These are phyloP conservation scores for Zymoseptoria brevis DNA, from an alignment of 2,329 filamentous ascomycete species.

Conservation along the genomic window DNA sequence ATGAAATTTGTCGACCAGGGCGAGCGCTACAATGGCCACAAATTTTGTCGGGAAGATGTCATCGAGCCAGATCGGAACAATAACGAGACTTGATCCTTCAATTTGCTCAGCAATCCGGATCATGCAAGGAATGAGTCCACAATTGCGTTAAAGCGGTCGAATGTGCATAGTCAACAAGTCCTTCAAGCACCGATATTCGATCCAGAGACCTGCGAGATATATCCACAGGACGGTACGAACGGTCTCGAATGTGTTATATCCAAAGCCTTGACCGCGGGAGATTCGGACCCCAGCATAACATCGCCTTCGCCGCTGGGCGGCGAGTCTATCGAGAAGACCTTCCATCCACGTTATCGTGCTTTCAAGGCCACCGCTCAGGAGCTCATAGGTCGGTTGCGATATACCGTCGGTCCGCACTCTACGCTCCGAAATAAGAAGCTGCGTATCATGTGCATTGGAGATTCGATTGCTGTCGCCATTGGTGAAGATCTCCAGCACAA, in stretches of 20 bases:
- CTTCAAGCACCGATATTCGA: neutral
- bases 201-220: neutral
- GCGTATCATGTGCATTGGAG: neutral
- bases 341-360: neutral
- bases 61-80: neutral
- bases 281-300: neutral
- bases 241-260: neutral
- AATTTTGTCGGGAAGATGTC: neutral
- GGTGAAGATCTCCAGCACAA: neutral
- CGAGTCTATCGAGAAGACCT: neutral
- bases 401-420: neutral
- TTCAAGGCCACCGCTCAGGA: neutral
- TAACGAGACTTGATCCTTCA: neutral
- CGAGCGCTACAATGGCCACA: neutral
- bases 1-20: neutral
- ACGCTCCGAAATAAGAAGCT: neutral
- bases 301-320: neutral
- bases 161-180: neutral
- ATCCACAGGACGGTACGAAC: neutral
- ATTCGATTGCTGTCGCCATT: neutral
- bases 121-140: neutral
- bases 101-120: neutral
- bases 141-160: neutral
- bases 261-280: neutral
- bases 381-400: neutral